Percentiles rank a stretch among this genome's conserved stretches.
phyloP scores from a whole-genome alignment of 305 asterid species.

The Nicotiana rustica region DNA sequence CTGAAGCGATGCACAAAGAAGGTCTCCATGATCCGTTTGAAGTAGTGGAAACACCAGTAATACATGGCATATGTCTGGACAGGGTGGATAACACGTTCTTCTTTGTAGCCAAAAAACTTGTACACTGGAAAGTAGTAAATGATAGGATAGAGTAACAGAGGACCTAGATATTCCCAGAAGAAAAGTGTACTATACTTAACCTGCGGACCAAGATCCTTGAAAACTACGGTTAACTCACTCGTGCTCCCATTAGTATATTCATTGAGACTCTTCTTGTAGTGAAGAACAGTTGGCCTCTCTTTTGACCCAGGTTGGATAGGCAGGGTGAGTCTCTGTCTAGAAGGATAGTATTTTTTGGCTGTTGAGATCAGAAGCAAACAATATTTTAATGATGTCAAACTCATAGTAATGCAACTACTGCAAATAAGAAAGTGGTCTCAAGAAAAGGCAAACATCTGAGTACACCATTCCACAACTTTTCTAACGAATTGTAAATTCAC shows the following conservation, averaged over 20 bases:
- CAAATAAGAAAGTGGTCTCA: conserved; percentile 14
- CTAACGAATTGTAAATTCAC: neutral
- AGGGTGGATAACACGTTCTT: conserved; percentile 70
- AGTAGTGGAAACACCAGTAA: conserved; percentile 95
- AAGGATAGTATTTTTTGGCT: conserved; percentile 87
- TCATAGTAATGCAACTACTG: conserved; percentile 29
- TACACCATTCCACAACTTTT: neutral
- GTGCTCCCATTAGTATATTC: conserved; percentile 71
- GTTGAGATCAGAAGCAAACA: conserved; percentile 36
- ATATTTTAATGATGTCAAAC: conserved; percentile 23
- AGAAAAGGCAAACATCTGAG: neutral
- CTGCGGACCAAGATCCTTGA: conserved; percentile 95
- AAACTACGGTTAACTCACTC: conserved; percentile 68
- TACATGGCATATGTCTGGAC: conserved; percentile 91
- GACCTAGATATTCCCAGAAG: conserved; percentile 95
- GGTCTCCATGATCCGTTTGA: conserved; percentile 93
- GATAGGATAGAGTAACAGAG: conserved; percentile 83
- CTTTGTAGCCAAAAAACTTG: conserved; percentile 74
- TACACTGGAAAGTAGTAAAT: conserved; percentile 78
- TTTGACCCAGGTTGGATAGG: conserved; percentile 77
- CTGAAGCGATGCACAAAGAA: conserved; percentile 96
- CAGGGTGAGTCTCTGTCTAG: conserved; percentile 86
- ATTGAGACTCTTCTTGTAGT: conserved; percentile 70
- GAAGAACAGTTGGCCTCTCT: conserved; percentile 79
- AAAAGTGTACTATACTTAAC: conserved; percentile 89